Percentiles rank a stretch among this genome's conserved stretches.
phyloP scores from a whole-genome alignment of 2,329 filamentous ascomycete species.

The Pseudogymnoascus sp. region DNA sequence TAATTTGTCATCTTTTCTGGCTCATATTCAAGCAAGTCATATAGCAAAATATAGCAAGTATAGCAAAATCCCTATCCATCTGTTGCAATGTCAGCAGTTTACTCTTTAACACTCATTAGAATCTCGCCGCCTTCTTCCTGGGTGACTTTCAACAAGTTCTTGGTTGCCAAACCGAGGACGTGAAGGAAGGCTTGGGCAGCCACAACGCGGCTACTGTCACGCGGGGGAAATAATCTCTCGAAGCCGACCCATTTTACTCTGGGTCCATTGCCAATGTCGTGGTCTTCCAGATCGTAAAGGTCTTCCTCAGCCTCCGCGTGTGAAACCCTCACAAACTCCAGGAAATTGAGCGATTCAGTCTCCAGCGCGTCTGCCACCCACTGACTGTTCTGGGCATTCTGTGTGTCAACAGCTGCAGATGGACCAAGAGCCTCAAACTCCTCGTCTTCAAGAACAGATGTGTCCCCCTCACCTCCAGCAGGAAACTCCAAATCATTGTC shows the following conservation, averaged over 20 bases:
- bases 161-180: constrained; percentile 61
- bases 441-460: constrained; percentile 19
- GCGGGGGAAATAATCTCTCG: constrained; percentile 56
- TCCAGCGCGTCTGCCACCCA: constrained; percentile 46
- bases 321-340: constrained; percentile 46
- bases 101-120: constrained; percentile 18
- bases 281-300: constrained; percentile 15
- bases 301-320: constrained; percentile 30
- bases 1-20: background rate
- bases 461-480: constrained; percentile 11
- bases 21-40: background rate
- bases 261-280: constrained; percentile 16
- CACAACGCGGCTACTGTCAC: constrained; percentile 42
- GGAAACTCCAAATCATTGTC: constrained; percentile 20
- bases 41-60: constrained; percentile 7
- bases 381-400: constrained; percentile 38
- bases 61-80: constrained; percentile 1
- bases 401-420: constrained; percentile 36
- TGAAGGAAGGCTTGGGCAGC: constrained; percentile 72
- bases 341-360: constrained; percentile 53
- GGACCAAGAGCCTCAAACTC: constrained; percentile 38
- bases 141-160: constrained; percentile 50
- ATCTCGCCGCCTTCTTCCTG: constrained; percentile 38
- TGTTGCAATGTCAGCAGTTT: background rate
- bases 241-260: constrained; percentile 50